Evolutionary conservation across 2,329 filamentous ascomycete genomes (phyloP).

Genomic region (Oidium heveae): DNA sequence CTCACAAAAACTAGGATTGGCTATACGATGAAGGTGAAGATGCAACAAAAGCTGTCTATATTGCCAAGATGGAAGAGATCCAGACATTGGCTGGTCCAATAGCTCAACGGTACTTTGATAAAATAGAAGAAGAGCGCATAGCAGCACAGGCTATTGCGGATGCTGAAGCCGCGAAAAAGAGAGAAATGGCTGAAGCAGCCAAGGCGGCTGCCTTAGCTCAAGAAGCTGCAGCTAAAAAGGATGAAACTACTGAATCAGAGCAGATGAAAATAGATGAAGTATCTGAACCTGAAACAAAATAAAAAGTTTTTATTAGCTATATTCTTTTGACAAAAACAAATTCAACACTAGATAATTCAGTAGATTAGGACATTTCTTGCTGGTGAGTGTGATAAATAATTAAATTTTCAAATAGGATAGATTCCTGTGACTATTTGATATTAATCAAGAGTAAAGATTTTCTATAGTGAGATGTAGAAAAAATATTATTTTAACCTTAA

Average conservation of each 20-base stretch:
- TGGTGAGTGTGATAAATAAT: no score
- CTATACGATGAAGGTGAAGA: slow-evolving; percentile 94
- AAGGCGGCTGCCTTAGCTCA: slow-evolving; percentile 22
- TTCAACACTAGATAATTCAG: no score
- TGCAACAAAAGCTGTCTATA: slow-evolving; percentile 75
- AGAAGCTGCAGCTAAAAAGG: slow-evolving; percentile 17
- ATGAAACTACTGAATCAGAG: slow-evolving; percentile 40
- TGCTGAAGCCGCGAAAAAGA: slow-evolving; percentile 19
- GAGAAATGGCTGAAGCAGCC: slow-evolving; percentile 11
- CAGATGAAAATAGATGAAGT: slow-evolving; percentile 22
- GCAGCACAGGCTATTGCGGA: slow-evolving; percentile 45
- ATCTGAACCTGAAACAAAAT: slow-evolving; percentile 11
- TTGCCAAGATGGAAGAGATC: slow-evolving; percentile 90
- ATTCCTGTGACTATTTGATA: no score
- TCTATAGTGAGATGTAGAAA: no score
- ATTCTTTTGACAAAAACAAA: no score
- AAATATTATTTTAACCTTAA: no score
- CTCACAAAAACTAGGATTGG: slow-evolving; percentile 47
- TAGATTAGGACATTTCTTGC: no score
- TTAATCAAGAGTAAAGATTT: no score
- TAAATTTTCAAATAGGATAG: no score
- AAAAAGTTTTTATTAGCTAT: slow-evolving; percentile 1
- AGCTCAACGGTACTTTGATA: slow-evolving; percentile 84
- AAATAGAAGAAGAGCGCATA: slow-evolving; percentile 66
- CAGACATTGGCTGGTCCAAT: slow-evolving; percentile 75